Conservation (phyloP, 345 rosid genomes). For the Gossypium anomalum region DNA sequence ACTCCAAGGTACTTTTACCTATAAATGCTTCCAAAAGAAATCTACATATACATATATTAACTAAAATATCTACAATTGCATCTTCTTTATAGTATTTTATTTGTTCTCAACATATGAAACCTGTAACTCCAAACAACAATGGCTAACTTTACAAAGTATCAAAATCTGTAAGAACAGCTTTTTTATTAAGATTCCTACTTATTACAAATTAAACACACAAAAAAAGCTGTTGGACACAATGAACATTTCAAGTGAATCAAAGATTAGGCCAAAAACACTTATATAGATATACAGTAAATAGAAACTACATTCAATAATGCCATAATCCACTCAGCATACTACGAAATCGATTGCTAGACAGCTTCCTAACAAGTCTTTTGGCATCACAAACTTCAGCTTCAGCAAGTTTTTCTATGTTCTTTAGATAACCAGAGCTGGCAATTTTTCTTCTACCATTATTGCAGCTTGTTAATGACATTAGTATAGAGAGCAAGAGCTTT, state of each 20-base stretch:
- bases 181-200: conserved; percentile 19
- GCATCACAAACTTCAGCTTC: conserved; percentile 79
- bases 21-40: conserved; percentile 28
- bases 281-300: conserved; percentile 40
- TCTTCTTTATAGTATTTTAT: not conserved
- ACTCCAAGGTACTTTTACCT: not conserved
- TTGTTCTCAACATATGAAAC: not conserved
- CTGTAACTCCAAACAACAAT: conserved; percentile 7
- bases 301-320: conserved; percentile 44
- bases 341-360: conserved; percentile 67
- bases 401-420: conserved; percentile 80
- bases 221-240: conserved; percentile 17
- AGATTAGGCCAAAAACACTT: conserved; percentile 4
- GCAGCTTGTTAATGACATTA: conserved; percentile 67
- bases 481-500: conserved; percentile 57
- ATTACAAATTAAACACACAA: conserved; percentile 24
- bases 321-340: conserved; percentile 72
- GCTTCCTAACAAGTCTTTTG: conserved; percentile 71
- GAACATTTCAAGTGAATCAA: not conserved
- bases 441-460: conserved; percentile 76
- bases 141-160: conserved; percentile 23
- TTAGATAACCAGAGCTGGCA: conserved; percentile 63
- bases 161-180: conserved; percentile 25
- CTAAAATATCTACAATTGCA: conserved; percentile 18
- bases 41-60: not conserved